Base-by-base conservation (phyloP, 1,284 basidiomycete genomes). In the Moesziomyces antarcticus region DNA sequence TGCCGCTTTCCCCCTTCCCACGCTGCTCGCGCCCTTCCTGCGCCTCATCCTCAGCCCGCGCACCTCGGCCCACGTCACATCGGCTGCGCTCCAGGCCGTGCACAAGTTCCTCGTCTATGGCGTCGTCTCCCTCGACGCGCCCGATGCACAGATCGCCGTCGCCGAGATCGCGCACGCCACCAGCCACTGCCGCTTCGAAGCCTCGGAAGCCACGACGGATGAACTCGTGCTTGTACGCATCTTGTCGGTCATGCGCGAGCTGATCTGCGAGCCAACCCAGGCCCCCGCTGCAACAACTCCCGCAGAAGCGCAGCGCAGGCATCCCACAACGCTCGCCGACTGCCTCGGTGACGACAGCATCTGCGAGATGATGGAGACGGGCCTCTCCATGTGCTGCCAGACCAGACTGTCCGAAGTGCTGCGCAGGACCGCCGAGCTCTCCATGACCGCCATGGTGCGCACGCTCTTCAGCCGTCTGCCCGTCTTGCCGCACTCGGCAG, bases 301-400 rank as follows among this genome's bases (percentile, higher is more conserved):
- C 10, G n/a, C 24, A 10, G 44, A 51, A 13, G 49, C n/a, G 2
- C 53, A 30, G 10, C 22, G 7, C 8, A 56, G 60, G 25, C 60
- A 40, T 9, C 18, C 54, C 5, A 44, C 27, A 30, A 59, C 63
- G 3, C 66, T 83, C 13, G 81, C 79, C 10, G 77, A 83, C 47
- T 58, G 64, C 49, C 76, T 84, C 10, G 70, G 93, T 41, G 96
- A 99, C 80, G 90, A 97, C 64, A 93, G 94, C 83, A 91, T 99
- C 21, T 99, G 97, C 84, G 96, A 98, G 86, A 94, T 99, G 90
- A 87, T 99, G 81, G 97, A 99, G 86, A 97, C 96, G 6, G 95
- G 97, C 1, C 86, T 99, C 71, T 97, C 94, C 37, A 98, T 97
- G 79, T 94, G 94, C 75, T 98, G 96, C 85, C 93, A 98, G 83